Conservation (phyloP, 176 grass and related monocot genomes). For the Olyra latifolia region DNA sequence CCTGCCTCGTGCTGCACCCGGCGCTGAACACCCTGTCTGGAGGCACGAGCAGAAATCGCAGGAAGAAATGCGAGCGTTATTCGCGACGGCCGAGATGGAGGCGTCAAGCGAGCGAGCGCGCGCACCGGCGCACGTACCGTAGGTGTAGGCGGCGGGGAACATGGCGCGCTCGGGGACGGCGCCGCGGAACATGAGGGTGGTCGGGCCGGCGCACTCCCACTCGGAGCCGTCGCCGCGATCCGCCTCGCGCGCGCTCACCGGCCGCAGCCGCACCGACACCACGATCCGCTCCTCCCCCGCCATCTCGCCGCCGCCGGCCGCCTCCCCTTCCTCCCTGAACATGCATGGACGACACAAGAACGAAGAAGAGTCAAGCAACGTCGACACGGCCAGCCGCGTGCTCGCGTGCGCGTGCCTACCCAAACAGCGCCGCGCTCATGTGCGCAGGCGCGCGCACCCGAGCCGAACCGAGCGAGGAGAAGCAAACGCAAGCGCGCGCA, state of each 20-base stretch:
- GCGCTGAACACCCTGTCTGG: slow-evolving; percentile 82
- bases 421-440: background rate
- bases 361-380: background rate
- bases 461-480: background rate
- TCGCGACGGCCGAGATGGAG: background rate
- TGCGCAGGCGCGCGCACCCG: background rate
- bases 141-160: slow-evolving; percentile 61
- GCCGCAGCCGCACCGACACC: slow-evolving; percentile 81
- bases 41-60: background rate
- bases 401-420: background rate
- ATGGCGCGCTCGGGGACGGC: slow-evolving; percentile 67
- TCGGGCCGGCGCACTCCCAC: slow-evolving; percentile 67
- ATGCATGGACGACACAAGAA: background rate
- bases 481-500: too few relatives aligned
- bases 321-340: background rate
- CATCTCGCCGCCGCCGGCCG: slow-evolving; percentile 15
- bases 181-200: slow-evolving; percentile 74
- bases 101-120: background rate
- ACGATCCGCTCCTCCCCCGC: slow-evolving; percentile 63
- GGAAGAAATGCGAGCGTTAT: background rate
- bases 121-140: slow-evolving; percentile 37
- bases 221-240: slow-evolving; percentile 63
- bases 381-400: background rate
- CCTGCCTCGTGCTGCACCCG: slow-evolving; percentile 60
- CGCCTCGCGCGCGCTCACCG: slow-evolving; percentile 64